Percentiles rank a stretch among this genome's conserved stretches.
These are phyloP conservation scores for Raffaelea deltoideospora DNA, from an alignment of 2,329 filamentous ascomycete species.

Conservation along the genomic window DNA sequence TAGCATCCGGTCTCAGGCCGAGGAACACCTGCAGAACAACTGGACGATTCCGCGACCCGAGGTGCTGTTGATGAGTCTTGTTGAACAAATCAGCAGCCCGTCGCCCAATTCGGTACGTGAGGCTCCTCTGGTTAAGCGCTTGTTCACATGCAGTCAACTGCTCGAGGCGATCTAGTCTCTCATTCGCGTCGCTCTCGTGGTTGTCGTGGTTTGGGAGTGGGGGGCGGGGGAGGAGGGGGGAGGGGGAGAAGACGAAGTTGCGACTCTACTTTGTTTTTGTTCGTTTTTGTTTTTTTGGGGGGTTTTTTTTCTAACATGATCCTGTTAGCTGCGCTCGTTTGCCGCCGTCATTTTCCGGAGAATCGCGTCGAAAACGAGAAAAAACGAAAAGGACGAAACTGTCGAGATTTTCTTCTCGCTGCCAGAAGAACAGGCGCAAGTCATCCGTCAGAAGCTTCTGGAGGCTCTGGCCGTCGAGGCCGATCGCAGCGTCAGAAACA, in stretches of 20 bases:
- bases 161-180: too few relatives aligned
- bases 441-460: constrained; percentile 73
- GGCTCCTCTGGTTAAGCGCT: neutral
- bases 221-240: too few relatives aligned
- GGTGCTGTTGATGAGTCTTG: constrained; percentile 81
- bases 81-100: constrained; percentile 76
- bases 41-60: constrained; percentile 76
- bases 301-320: neutral
- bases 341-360: constrained; percentile 87
- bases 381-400: constrained; percentile 54
- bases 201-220: too few relatives aligned
- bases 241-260: too few relatives aligned
- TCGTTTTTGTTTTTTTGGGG: too few relatives aligned
- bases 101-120: constrained; percentile 52
- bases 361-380: constrained; percentile 79
- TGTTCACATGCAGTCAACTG: too few relatives aligned
- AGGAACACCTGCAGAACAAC: constrained; percentile 79
- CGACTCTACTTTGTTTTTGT: too few relatives aligned
- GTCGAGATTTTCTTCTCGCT: constrained; percentile 79
- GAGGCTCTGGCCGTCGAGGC: constrained; percentile 60
- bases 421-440: constrained; percentile 53
- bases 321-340: constrained; percentile 68
- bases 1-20: constrained; percentile 65
- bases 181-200: too few relatives aligned
- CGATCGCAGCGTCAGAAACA: constrained; percentile 67